Conservation (phyloP, 441 rosid genomes). For the Jatropha podagrica region DNA sequence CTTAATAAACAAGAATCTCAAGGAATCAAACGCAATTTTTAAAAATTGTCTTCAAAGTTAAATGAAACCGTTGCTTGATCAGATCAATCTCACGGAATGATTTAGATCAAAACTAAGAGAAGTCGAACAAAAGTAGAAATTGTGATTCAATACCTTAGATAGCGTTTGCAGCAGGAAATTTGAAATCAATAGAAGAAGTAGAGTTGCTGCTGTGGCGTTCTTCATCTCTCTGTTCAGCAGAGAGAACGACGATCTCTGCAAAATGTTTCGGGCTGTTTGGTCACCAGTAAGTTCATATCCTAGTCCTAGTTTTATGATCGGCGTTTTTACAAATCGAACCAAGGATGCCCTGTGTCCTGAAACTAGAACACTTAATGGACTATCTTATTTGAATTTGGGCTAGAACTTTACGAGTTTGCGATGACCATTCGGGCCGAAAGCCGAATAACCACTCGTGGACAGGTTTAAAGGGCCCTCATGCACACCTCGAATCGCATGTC, state of each 20-base stretch:
- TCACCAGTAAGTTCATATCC: neutral
- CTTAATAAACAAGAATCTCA: neutral
- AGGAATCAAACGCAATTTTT: neutral
- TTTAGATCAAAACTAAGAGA: neutral
- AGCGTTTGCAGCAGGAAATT: slow-evolving; percentile 8
- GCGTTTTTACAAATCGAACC: neutral
- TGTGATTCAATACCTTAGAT: slow-evolving; percentile 20
- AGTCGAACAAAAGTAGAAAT: neutral
- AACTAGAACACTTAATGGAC: neutral
- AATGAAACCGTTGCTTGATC: neutral
- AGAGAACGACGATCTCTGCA: neutral
- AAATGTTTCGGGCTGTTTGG: slow-evolving; percentile 20
- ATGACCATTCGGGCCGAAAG: neutral
- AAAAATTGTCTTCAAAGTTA: neutral
- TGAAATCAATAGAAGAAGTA: slow-evolving; percentile 15
- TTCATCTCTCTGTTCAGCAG: slow-evolving; percentile 22
- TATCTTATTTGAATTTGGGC: neutral
- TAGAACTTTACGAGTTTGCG: neutral
- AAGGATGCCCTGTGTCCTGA: neutral
- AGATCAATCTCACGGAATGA: neutral
- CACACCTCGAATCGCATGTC: no score
- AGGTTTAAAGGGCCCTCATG: no score
- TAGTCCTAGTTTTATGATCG: neutral
- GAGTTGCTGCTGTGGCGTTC: slow-evolving; percentile 8
- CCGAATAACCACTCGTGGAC: no score